phyloP scores from a whole-genome alignment of 2,329 filamentous ascomycete species.

The Coniochaeta hoffmannii region DNA sequence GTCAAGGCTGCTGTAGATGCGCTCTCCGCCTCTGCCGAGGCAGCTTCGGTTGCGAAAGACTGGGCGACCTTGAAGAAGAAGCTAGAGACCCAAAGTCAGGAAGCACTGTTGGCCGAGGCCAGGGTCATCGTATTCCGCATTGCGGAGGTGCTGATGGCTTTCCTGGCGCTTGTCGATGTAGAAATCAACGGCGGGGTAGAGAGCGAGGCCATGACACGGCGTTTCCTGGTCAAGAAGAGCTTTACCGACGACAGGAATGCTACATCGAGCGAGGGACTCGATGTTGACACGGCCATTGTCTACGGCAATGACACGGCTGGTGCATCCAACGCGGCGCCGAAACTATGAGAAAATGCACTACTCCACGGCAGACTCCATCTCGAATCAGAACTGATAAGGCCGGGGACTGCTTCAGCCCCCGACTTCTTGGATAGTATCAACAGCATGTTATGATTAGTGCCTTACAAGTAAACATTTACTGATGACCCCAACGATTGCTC shows the following conservation, averaged over 20 bases:
- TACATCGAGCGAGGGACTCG: slow-evolving; percentile 5
- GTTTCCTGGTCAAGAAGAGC: slow-evolving; percentile 27
- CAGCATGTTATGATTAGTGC: not conserved
- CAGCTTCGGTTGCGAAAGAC: slow-evolving; percentile 16
- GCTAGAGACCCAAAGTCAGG: slow-evolving; percentile 26
- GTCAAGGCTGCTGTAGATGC: slow-evolving; percentile 17
- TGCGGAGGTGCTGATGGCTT: slow-evolving; percentile 34
- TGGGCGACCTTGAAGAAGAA: slow-evolving; percentile 33
- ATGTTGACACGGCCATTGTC: slow-evolving; percentile 16
- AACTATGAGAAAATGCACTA: not conserved
- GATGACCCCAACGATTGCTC: not conserved
- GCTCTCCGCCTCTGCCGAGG: not conserved
- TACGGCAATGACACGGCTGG: slow-evolving; percentile 9
- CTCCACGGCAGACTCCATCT: too few species aligned
- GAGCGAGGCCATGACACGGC: slow-evolving; percentile 28
- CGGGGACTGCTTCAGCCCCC: too few species aligned
- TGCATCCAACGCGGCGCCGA: not conserved
- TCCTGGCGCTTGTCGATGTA: slow-evolving; percentile 35
- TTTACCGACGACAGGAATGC: slow-evolving; percentile 9
- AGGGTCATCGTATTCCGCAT: slow-evolving; percentile 34
- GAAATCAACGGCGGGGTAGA: slow-evolving; percentile 26
- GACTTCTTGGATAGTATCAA: too few species aligned
- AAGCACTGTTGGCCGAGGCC: slow-evolving; percentile 36
- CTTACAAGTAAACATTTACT: not conserved
- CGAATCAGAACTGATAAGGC: too few species aligned